Base-by-base conservation (phyloP, 2,329 filamentous ascomycete genomes). In the Pestalotiopsis fici region DNA sequence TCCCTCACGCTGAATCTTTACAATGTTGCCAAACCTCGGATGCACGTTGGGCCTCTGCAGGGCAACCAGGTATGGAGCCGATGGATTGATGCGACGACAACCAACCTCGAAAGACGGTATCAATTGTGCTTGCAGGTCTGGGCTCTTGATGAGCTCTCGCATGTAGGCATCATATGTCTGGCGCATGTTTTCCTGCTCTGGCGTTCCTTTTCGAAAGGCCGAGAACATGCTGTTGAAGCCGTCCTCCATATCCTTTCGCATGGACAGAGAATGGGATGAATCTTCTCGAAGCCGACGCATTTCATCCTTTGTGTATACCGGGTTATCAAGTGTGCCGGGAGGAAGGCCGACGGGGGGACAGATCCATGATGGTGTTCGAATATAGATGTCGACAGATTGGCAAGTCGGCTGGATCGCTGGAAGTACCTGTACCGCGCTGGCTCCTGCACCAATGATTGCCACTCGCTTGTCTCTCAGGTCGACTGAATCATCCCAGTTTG, bases 401-500 rank as follows among this genome's bases (percentile, higher is more conserved):
- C 21, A 28, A 15, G 9, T 27, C 13, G 60, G 27, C 23, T 47
- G 60, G 43, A 63, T 63, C 39, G 35, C 35, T 13, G 60, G 60
- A 47, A 63, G 60, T 13, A 63, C 35, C 21, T 63, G 60, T 27
- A 63, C 39, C 11, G 35, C 60, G 28, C 59, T 61, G 15, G 59
- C 59, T n/a, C 59, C 59, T 6, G 59, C 59, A 61, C 87, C 87
- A 62, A 89, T 83, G n/a, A 89, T 74, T 5, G 83, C 82, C 27
- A 87, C 84, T 11, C 78, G 77, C 69, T 86, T 86, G 28, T 77
- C 82, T 1, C 73, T 73, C 6, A 87, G 75, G n/a, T 86, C 80
- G 9, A 86, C 76, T 21, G 82, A 79, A 4, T 84, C 74, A 1
- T 86, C 82, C 87, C 87, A 91, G 47, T 82, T 79, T 1, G 88